Evolutionary conservation across 2,329 filamentous ascomycete genomes (phyloP), one percentile per base, ranked within the genome.

Genomic region (Chaetomiaceae sp.): DNA sequence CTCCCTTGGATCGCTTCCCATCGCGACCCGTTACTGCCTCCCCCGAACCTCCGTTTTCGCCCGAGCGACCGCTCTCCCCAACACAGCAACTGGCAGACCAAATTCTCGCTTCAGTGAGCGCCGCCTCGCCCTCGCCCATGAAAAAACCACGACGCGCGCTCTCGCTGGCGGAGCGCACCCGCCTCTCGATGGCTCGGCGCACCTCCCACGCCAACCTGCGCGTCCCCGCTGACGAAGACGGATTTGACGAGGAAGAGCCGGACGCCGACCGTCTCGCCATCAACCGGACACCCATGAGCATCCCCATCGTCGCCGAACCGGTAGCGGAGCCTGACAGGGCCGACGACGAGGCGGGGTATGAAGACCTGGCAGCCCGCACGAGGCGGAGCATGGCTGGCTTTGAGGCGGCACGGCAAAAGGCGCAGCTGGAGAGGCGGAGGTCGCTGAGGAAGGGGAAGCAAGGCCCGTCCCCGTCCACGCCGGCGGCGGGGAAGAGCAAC

Each of bases 111-210:
- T 79, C 77, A 0, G 77, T 84, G 65, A 70, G 75, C 21, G 73
- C 74, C 41, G 72, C 74, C 0, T 82, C 81, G 1, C 80, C 81
- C 0, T 84, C 82, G 0, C 82, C 82, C 0, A 65, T 71, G 38
- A 84, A 82, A 60, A 77, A 73, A 53, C 70, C 73, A 0, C 74
- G 80, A 0, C 80, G 81, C 46, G 78, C 76, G 0, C 69, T 86
- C 8, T 84, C 85, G 0, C 77, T 94, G 0, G 79, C 86, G 4
- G 90, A 95, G 64, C 85, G 90, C 43, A 95, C 91, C 0, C 82
- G 87, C 16, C 77, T 90, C 49, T 90, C 89, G 16, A 92, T 96
- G 84, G 82, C 85, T 0, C 76, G 60, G 5, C 56, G 83, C 3
- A 73, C 80, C 42, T 78, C 81, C 1, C 69, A 67, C 14, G 63